Evolutionary conservation across 2,329 filamentous ascomycete species (phyloP).

Genomic region (Fusarium nanum): DNA sequence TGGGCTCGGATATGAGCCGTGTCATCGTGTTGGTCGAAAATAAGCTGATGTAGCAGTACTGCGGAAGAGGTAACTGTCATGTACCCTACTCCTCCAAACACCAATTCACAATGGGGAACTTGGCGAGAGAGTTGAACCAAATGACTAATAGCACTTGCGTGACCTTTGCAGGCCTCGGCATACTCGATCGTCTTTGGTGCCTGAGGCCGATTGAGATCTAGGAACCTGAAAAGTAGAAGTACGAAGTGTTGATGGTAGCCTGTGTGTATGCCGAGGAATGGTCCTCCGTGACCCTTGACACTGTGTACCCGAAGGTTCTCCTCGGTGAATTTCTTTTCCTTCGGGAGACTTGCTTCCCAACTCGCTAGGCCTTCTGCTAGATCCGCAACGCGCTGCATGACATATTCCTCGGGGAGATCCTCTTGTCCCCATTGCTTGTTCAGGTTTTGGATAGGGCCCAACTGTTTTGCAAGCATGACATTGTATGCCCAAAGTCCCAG

Average conservation of each 20-base stretch:
- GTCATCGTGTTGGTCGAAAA: conserved; percentile 7
- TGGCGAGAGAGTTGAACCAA: conserved; percentile 7
- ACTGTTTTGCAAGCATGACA: conserved; percentile 10
- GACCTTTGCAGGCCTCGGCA: conserved; percentile 9
- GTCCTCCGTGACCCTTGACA: conserved; percentile 4
- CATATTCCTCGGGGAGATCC: conserved; percentile 1
- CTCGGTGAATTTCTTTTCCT: conserved; percentile 11
- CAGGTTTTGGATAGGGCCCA: conserved; percentile 5
- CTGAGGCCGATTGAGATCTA: conserved; percentile 6
- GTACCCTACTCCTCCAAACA: conserved; percentile 12
- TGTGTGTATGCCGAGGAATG: conserved; percentile 16
- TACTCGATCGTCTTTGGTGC: conserved; percentile 11
- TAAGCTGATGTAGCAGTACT: conserved; percentile 6
- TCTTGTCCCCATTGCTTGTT: conserved; percentile 14
- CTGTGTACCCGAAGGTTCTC: conserved; percentile 8
- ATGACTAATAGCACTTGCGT: conserved; percentile 2
- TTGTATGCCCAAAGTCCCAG: conserved; percentile 17
- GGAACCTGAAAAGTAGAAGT: neutral
- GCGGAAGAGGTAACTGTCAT: conserved; percentile 10
- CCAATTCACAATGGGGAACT: conserved; percentile 7
- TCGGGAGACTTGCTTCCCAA: conserved; percentile 4
- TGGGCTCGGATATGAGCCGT: conserved; percentile 8
- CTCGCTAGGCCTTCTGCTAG: neutral
- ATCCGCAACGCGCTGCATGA: conserved; percentile 11
- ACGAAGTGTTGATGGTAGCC: conserved; percentile 15